phyloP scores from a whole-genome alignment of 371 early-diverging fungal species.

The Batrachochytrium dendrobatidis region DNA sequence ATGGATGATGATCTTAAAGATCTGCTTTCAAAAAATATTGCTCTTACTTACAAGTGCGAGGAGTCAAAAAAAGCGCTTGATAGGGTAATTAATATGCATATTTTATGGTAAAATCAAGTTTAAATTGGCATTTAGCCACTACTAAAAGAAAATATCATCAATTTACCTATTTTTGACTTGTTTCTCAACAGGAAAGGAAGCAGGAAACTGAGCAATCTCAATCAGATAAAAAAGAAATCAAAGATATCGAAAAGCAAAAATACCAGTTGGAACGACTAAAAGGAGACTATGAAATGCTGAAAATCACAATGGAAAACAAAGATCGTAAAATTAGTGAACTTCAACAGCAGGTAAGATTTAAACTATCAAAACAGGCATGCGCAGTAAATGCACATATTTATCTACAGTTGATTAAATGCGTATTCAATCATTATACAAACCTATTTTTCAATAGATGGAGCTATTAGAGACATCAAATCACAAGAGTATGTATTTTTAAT shows the following conservation, averaged over 20 bases:
- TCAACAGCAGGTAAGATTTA: constrained; percentile 17
- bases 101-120: no score
- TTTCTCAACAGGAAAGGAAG: background rate
- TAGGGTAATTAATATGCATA: no score
- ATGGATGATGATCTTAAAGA: constrained; percentile 28
- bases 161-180: background rate
- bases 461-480: background rate
- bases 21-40: constrained; percentile 24
- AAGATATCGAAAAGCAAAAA: constrained; percentile 22
- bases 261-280: constrained; percentile 24
- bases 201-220: background rate
- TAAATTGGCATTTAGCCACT: no score
- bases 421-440: no score
- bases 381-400: no score
- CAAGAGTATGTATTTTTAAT: background rate
- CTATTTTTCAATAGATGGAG: no score
- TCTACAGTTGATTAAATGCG: no score
- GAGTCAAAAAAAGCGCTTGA: background rate
- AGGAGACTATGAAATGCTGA: constrained; percentile 30
- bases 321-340: constrained; percentile 27
- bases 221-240: background rate
- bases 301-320: constrained; percentile 26
- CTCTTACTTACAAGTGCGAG: background rate
- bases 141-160: background rate
- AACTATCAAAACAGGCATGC: background rate